Base-by-base conservation (phyloP, 2,329 filamentous ascomycete species). In the Phialemoniopsis sp. region DNA sequence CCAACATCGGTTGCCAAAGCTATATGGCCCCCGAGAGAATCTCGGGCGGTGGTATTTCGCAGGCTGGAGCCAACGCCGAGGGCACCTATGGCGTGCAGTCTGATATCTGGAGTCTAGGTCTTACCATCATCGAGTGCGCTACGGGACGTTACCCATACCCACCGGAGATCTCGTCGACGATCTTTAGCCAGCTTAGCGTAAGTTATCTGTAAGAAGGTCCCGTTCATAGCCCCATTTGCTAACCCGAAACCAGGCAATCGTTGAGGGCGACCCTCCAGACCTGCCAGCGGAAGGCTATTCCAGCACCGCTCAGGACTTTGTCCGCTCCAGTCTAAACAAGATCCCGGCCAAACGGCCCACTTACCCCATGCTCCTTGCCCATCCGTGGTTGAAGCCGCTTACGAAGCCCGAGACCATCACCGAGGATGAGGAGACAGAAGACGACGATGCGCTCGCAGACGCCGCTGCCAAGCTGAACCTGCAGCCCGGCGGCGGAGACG, bases 21-120 rank as follows among this genome's bases (percentile, higher is more conserved):
- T 98, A 98, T 67, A 98, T 98, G 93, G 93, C 93, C 0, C 93
- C 93, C 0, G 93, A 98, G 63, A 75, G 93, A 48, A 98, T 98
- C 54, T 89, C 89, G 8, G 89, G 88, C 36, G 89, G 90, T 41
- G 85, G 85, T 16, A 80, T 89, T 54, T 80, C 87, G 42, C 78
- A 85, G 45, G 74, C 80, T 4, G 84, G 84, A 18, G 78, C 81
- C 42, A 76, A 77, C 40, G 73, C 78, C 6, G 85, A 84, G 43
- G 91, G 91, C 41, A 95, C 91, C 3, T 98, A 98, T 64, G 95
- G 88, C 59, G 93, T 98, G 30, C 93, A 97, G 64, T 95, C 89
- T 58, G 93, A 98, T 58, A 91, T 98, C 43, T 98, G 93, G 93
- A 95, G 89, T 62, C 66, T 98, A 50, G 93, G 93, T 13, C 63